These are phyloP conservation scores for Allantophomopsis lycopodina DNA, from an alignment of 2,329 filamentous ascomycete genomes.

Conservation along the genomic window DNA sequence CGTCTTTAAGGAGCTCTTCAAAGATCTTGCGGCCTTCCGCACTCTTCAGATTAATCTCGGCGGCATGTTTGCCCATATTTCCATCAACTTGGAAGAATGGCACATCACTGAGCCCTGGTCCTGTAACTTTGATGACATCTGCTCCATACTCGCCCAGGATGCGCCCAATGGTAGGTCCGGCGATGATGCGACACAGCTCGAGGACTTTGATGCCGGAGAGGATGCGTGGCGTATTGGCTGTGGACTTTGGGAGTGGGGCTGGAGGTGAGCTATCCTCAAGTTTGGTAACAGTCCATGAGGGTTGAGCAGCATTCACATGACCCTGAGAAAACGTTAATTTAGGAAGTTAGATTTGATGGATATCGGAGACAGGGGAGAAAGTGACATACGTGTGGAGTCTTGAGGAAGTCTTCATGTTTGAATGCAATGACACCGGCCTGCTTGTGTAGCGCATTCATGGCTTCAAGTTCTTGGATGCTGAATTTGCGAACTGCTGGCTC, in stretches of 20 bases:
- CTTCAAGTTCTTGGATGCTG: slow-evolving; percentile 37
- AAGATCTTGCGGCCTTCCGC: slow-evolving; percentile 37
- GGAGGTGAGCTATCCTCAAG: slow-evolving; percentile 25
- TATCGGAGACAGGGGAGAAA: slow-evolving; percentile 14
- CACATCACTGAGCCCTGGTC: slow-evolving; percentile 48
- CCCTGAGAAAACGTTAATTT: slow-evolving; percentile 4
- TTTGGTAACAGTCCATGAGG: slow-evolving; percentile 28
- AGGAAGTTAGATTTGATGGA: neutral
- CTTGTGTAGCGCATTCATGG: slow-evolving; percentile 32
- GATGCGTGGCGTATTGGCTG: slow-evolving; percentile 8
- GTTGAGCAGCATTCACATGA: slow-evolving; percentile 18
- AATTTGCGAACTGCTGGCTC: slow-evolving; percentile 38
- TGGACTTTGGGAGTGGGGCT: slow-evolving; percentile 26
- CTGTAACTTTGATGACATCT: slow-evolving; percentile 57
- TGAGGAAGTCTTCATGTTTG: slow-evolving; percentile 39
- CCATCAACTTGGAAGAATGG: slow-evolving; percentile 58
- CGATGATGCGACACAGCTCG: slow-evolving; percentile 61
- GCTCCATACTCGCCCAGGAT: slow-evolving; percentile 60
- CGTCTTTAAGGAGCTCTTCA: slow-evolving; percentile 41
- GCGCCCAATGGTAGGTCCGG: slow-evolving; percentile 53
- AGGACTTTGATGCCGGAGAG: slow-evolving; percentile 54
- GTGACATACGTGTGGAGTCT: slow-evolving; percentile 31
- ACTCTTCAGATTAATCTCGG: slow-evolving; percentile 45
- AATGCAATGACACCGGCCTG: slow-evolving; percentile 46
- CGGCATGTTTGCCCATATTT: slow-evolving; percentile 54